Conservation (phyloP, 2,329 filamentous ascomycete species). For the Fusarium azukiicola region DNA sequence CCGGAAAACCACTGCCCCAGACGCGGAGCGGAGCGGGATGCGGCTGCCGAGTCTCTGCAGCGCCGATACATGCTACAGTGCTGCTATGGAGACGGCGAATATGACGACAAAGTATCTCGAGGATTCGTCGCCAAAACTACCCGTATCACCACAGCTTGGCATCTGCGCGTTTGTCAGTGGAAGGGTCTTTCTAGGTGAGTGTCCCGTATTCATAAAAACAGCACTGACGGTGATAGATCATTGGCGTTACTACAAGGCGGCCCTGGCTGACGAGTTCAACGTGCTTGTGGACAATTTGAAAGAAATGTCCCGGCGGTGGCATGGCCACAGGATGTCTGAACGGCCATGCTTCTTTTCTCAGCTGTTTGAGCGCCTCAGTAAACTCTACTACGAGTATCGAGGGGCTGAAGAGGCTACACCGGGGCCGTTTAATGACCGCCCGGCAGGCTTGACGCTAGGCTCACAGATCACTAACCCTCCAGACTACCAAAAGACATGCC, state of each 20-base stretch:
- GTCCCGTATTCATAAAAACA: neutral
- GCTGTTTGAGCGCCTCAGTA: neutral
- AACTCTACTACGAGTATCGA: neutral
- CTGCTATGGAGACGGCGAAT: constrained; percentile 67
- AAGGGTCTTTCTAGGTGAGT: neutral
- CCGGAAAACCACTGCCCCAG: no score
- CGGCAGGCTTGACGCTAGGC: neutral
- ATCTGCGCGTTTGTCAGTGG: constrained; percentile 13
- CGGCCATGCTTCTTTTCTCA: constrained; percentile 10
- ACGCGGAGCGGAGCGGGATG: neutral
- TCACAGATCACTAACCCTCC: neutral
- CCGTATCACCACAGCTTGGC: constrained; percentile 2
- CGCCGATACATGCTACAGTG: constrained; percentile 69
- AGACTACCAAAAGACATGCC: neutral
- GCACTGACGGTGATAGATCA: neutral
- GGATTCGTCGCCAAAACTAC: constrained; percentile 43
- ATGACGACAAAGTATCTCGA: constrained; percentile 69
- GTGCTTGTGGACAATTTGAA: neutral
- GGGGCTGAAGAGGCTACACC: neutral
- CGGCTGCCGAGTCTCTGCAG: constrained; percentile 64
- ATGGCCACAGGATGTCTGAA: neutral
- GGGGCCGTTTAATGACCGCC: no score
- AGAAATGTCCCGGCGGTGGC: constrained; percentile 6
- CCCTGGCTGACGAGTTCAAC: neutral
- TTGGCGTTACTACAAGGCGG: neutral